Percentiles rank a stretch among this genome's conserved stretches.
These are phyloP conservation scores for Silene noctiflora DNA, from an alignment of 179 eudicot genomes.

Conservation along the genomic window DNA sequence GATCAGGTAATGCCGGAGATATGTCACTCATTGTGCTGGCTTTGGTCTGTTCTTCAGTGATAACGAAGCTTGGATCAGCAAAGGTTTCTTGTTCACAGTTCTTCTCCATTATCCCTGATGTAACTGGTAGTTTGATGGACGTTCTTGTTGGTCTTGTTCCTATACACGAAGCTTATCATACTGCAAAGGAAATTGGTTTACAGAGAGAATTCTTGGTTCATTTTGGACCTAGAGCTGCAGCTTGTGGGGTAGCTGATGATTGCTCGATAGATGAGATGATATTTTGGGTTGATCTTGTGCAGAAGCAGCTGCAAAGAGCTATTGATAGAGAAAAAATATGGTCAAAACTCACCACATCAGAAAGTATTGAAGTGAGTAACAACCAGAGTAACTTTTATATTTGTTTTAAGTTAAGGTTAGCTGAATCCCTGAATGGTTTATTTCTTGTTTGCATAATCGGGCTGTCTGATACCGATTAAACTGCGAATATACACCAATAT, in stretches of 20 bases:
- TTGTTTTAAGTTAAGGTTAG: neutral
- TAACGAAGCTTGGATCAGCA: constrained; percentile 81
- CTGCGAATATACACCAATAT: neutral
- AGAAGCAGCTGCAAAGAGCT: constrained; percentile 84
- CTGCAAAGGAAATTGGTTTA: constrained; percentile 72
- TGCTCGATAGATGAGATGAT: constrained; percentile 62
- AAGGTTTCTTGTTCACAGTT: constrained; percentile 82
- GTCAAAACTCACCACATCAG: constrained; percentile 90
- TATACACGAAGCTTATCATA: constrained; percentile 61
- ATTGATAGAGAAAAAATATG: constrained; percentile 86
- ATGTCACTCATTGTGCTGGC: constrained; percentile 69
- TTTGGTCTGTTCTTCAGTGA: constrained; percentile 66
- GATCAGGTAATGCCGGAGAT: constrained; percentile 56
- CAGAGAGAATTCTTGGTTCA: constrained; percentile 77
- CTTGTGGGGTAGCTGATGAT: constrained; percentile 59
- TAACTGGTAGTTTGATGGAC: constrained; percentile 79
- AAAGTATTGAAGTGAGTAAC: constrained; percentile 82
- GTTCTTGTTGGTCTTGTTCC: constrained; percentile 66
- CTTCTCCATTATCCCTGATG: constrained; percentile 71
- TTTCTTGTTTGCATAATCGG: neutral
- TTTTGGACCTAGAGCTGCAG: constrained; percentile 91
- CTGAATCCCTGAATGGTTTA: neutral
- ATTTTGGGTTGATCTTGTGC: constrained; percentile 84
- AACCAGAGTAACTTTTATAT: constrained; percentile 2
- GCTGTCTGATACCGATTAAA: neutral